phyloP scores from a whole-genome alignment of 495 filamentous ascomycete genomes.

The Venustampulla echinocandica region DNA sequence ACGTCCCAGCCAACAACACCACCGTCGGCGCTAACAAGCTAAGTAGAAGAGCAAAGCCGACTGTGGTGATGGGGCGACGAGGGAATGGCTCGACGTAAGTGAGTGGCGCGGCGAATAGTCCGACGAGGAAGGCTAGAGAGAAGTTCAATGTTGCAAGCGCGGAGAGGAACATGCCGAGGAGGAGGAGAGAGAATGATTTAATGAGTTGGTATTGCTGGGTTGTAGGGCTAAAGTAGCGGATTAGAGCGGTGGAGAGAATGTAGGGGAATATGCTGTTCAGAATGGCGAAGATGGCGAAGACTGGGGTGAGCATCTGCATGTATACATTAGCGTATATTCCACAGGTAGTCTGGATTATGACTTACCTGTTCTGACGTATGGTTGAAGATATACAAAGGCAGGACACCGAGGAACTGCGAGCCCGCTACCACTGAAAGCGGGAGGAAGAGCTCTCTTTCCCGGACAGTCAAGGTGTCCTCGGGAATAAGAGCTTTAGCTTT shows the following conservation, averaged over 20 bases:
- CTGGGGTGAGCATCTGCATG: conserved; percentile 43
- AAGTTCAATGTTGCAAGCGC: conserved; percentile 96
- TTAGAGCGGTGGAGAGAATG: conserved; percentile 44
- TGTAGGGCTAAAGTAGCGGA: conserved; percentile 42
- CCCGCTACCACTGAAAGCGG: conserved; percentile 64
- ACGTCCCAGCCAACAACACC: conserved; percentile 46
- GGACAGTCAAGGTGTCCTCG: conserved; percentile 25
- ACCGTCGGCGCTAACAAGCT: conserved; percentile 57
- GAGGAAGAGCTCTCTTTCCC: conserved; percentile 69
- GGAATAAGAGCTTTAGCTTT: conserved; percentile 15
- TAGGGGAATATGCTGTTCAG: conserved; percentile 52
- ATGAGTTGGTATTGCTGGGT: conserved; percentile 66
- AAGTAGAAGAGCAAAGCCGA: conserved; percentile 30
- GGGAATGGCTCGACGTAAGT: conserved; percentile 56
- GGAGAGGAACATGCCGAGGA: conserved; percentile 84
- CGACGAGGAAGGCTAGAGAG: conserved; percentile 78
- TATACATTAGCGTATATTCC: neutral
- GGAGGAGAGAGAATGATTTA: conserved; percentile 83
- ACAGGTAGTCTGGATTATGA: conserved; percentile 1
- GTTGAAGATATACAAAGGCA: conserved; percentile 86
- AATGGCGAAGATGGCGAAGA: conserved; percentile 49
- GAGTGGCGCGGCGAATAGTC: conserved; percentile 66
- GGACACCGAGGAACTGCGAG: conserved; percentile 66
- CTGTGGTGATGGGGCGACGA: conserved; percentile 20
- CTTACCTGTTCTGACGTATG: conserved; percentile 57